A percentile compares a stretch with the other conserved stretches of the same genome.
phyloP scores from a whole-genome alignment of 495 filamentous ascomycete species.

The Aspergillus haitiensis region DNA sequence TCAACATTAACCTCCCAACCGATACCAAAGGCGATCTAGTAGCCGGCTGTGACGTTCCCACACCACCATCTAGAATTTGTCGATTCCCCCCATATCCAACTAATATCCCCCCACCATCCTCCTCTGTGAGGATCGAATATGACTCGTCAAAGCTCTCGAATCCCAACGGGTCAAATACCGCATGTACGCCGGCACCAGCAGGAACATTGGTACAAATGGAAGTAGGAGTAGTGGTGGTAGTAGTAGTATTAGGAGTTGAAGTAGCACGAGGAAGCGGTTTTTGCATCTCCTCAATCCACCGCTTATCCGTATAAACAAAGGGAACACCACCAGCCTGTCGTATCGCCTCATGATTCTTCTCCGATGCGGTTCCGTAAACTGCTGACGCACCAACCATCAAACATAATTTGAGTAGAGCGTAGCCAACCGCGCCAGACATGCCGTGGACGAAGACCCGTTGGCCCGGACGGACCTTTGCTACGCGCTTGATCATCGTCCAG shows the following conservation, averaged over 20 bases:
- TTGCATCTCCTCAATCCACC: neutral
- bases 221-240: too few species aligned
- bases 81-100: neutral
- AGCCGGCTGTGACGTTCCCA: neutral
- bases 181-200: neutral
- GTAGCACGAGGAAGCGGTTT: neutral
- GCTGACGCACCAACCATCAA: neutral
- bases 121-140: neutral
- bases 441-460: neutral
- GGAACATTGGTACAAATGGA: too few species aligned
- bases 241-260: too few species aligned
- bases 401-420: neutral
- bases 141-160: constrained; percentile 1
- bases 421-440: neutral
- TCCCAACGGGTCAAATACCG: neutral
- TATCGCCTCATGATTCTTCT: neutral
- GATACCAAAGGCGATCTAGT: neutral
- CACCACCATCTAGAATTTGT: neutral
- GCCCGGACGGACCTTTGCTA: neutral
- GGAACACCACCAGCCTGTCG: neutral
- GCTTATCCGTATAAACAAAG: neutral
- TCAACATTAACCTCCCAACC: neutral
- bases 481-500: neutral
- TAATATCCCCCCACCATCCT: neutral
- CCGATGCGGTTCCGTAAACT: neutral